Percentiles rank a stretch among this genome's conserved stretches.
These are phyloP conservation scores for Vitis rupestris DNA, from an alignment of 164 flowering plant genomes.

Conservation along the genomic window DNA sequence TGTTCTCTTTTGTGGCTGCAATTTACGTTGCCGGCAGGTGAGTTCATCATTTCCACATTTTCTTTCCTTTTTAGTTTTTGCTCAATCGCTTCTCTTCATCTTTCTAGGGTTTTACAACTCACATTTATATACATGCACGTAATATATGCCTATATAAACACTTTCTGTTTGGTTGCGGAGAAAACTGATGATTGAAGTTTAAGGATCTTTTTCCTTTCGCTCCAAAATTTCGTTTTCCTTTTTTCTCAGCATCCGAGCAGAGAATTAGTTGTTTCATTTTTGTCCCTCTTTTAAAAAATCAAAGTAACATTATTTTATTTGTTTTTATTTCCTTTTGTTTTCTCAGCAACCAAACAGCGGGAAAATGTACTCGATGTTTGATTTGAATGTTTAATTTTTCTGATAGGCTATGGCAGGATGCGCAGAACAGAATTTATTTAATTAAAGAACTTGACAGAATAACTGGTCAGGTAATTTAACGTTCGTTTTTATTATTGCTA, in stretches of 20 bases:
- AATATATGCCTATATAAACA: too few species aligned
- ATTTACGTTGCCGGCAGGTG: slow-evolving; percentile 91
- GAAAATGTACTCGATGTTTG: background rate
- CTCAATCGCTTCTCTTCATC: background rate
- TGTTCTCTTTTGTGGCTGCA: slow-evolving; percentile 81
- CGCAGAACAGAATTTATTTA: slow-evolving; percentile 75
- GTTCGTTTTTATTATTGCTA: background rate
- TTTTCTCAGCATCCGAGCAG: background rate
- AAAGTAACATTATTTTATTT: too few species aligned
- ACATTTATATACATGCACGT: too few species aligned
- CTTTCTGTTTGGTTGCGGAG: background rate
- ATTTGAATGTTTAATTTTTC: slow-evolving; percentile 2
- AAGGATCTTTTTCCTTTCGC: background rate
- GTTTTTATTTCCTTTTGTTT: too few species aligned
- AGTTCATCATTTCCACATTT: slow-evolving; percentile 7
- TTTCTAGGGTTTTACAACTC: background rate
- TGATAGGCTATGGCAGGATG: slow-evolving; percentile 87
- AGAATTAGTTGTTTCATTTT: background rate
- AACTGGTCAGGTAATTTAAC: slow-evolving; percentile 70
- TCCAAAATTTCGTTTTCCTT: background rate
- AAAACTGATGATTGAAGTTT: too few species aligned
- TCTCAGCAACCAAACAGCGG: too few species aligned
- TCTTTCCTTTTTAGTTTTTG: background rate
- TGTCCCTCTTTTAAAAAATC: background rate
- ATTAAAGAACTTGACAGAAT: slow-evolving; percentile 83